Evolutionary conservation across 2,329 filamentous ascomycete species (phyloP).

Genomic region (Claviceps cyperi): DNA sequence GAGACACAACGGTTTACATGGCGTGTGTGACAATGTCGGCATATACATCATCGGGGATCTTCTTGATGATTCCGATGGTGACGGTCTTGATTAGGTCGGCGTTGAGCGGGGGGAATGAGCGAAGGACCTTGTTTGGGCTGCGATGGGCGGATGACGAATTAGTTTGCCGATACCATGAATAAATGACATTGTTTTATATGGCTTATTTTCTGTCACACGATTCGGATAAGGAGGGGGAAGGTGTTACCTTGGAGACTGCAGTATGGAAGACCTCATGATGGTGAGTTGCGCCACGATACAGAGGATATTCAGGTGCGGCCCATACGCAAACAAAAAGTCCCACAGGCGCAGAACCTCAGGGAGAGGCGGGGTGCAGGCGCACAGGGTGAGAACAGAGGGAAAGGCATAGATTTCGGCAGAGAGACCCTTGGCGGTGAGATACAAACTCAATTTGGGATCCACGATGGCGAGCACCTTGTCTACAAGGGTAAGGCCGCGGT

Average conservation of each 20-base stretch:
- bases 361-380: constrained; percentile 86
- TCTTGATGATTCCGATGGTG: constrained; percentile 73
- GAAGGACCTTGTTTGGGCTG: constrained; percentile 84
- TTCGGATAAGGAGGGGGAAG: neutral
- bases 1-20: constrained; percentile 28
- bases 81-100: constrained; percentile 73
- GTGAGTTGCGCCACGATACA: constrained; percentile 94
- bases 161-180: constrained; percentile 4
- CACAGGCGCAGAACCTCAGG: constrained; percentile 86
- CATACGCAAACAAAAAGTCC: constrained; percentile 96
- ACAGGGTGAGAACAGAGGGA: constrained; percentile 84
- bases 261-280: constrained; percentile 68
- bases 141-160: constrained; percentile 9
- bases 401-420: constrained; percentile 94
- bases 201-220: too few relatives aligned
- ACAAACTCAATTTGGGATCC: constrained; percentile 71
- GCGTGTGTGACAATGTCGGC: constrained; percentile 81
- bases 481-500: constrained; percentile 78
- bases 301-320: constrained; percentile 83
- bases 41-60: constrained; percentile 84
- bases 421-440: constrained; percentile 75
- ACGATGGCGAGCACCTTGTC: constrained; percentile 87
- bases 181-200: neutral
- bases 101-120: constrained; percentile 72
- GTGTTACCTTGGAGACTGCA: constrained; percentile 65